A percentile compares a stretch with the other conserved stretches of the same genome.
phyloP scores from a whole-genome alignment of 345 rosid genomes.

The Euclidium syriacum region DNA sequence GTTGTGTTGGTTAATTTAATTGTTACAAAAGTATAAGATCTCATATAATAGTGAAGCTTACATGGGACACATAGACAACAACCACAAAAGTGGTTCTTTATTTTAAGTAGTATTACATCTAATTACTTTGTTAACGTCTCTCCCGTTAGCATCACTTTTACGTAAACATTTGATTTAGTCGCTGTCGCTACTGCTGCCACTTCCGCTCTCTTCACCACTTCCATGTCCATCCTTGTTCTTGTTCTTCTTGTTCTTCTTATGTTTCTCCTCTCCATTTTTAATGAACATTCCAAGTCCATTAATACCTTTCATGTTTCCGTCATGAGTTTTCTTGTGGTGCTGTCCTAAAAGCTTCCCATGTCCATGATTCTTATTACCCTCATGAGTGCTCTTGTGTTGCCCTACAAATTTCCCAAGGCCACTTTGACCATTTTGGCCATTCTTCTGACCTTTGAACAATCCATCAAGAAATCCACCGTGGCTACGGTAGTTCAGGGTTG shows the following conservation, averaged over 20 bases:
- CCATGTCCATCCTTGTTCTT: conserved; percentile 19
- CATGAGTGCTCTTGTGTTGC: conserved; percentile 16
- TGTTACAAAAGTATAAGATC: neutral
- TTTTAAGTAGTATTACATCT: neutral
- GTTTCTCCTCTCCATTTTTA: conserved; percentile 26
- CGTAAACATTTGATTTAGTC: conserved; percentile 6
- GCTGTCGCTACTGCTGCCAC: conserved; percentile 27
- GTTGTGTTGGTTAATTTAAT: neutral
- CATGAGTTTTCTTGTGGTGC: conserved; percentile 22
- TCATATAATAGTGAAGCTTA: conserved; percentile 10
- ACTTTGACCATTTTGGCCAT: neutral
- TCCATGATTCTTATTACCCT: conserved; percentile 9
- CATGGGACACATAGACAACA: conserved; percentile 11
- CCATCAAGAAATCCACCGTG: conserved; percentile 28
- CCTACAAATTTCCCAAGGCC: conserved; percentile 10
- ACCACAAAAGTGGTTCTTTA: conserved; percentile 13
- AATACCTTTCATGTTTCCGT: conserved; percentile 3
- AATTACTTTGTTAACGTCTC: neutral
- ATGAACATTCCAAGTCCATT: conserved; percentile 29
- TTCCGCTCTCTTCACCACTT: conserved; percentile 20
- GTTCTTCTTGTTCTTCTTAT: conserved; percentile 20
- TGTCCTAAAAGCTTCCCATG: conserved; percentile 21
- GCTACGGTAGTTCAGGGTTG: conserved; percentile 22
- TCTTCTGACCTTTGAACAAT: conserved; percentile 18
- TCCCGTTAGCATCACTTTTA: neutral